Evolutionary conservation across 805 yeast genomes (phyloP).

Genomic region (Starmerella bombicola): DNA sequence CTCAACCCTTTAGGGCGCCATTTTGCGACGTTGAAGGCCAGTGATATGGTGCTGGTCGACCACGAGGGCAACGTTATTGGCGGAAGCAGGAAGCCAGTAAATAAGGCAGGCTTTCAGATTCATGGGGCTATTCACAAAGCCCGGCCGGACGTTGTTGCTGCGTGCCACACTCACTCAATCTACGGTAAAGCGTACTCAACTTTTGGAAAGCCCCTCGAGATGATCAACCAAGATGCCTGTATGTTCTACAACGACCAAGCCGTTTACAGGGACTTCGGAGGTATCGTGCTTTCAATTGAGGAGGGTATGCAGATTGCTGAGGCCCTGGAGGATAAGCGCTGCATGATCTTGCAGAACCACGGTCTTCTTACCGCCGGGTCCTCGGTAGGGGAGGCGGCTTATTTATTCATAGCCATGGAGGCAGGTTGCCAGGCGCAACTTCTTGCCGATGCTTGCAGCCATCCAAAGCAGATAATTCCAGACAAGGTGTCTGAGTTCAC

Average conservation of each 20-base stretch:
- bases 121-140: conserved; percentile 57
- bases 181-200: conserved; percentile 55
- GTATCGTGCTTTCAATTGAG: conserved; percentile 55
- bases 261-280: conserved; percentile 61
- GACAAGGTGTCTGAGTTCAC: conserved; percentile 61
- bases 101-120: conserved; percentile 59
- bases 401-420: conserved; percentile 51
- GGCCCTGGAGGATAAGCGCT: conserved; percentile 45
- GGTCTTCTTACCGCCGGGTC: conserved; percentile 59
- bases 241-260: conserved; percentile 51
- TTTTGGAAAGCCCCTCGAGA: conserved; percentile 56
- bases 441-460: conserved; percentile 44
- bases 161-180: conserved; percentile 57
- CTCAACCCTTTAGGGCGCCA: conserved; percentile 79
- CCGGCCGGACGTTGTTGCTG: conserved; percentile 59
- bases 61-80: conserved; percentile 52
- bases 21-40: conserved; percentile 46
- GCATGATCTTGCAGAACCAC: conserved; percentile 55
- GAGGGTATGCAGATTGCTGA: conserved; percentile 53
- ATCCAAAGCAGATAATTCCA: conserved; percentile 36
- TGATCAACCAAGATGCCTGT: conserved; percentile 72
- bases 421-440: conserved; percentile 54
- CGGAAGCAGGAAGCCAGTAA: conserved; percentile 43
- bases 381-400: conserved; percentile 67
- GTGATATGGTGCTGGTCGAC: conserved; percentile 52